phyloP scores from a whole-genome alignment of 345 rosid species.

The Lumnitzera racemosa region DNA sequence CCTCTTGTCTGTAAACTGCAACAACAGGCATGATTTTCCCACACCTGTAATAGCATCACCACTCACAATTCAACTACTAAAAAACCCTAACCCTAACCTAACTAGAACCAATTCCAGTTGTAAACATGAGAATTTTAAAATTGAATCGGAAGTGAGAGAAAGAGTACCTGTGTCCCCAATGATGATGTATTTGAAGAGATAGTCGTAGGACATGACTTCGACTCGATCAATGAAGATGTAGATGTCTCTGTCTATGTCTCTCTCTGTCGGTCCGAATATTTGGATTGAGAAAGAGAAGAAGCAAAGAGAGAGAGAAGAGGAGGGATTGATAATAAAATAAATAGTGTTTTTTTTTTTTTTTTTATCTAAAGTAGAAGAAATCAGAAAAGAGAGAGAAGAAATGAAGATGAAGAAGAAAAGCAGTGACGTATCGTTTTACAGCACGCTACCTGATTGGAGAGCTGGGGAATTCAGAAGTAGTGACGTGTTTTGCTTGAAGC shows the following conservation, averaged over 20 bases:
- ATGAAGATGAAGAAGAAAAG: no score
- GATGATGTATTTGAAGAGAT: constrained; percentile 65
- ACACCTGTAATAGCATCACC: constrained; percentile 31
- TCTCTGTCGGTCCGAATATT: neutral
- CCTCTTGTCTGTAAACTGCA: constrained; percentile 75
- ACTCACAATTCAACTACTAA: neutral
- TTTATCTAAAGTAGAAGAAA: no score
- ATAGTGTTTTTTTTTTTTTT: no score
- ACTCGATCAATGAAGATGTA: neutral
- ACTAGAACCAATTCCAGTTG: no score
- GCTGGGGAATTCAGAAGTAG: no score
- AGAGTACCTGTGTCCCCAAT: constrained; percentile 47
- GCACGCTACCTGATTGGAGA: no score
- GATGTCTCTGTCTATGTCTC: no score
- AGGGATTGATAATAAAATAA: neutral
- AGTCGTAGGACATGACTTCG: constrained; percentile 53
- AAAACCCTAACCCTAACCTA: no score
- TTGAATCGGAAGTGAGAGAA: neutral
- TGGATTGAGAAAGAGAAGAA: neutral
- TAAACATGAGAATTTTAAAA: neutral
- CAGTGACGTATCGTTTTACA: no score
- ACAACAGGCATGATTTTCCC: constrained; percentile 60
- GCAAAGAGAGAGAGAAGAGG: neutral
- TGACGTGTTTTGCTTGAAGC: no score
- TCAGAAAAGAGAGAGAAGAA: no score